A percentile compares a stretch with the other conserved stretches of the same genome.
Evolutionary conservation across 805 yeast genomes (phyloP).

Genomic region (Torulaspora delbrueckii): DNA sequence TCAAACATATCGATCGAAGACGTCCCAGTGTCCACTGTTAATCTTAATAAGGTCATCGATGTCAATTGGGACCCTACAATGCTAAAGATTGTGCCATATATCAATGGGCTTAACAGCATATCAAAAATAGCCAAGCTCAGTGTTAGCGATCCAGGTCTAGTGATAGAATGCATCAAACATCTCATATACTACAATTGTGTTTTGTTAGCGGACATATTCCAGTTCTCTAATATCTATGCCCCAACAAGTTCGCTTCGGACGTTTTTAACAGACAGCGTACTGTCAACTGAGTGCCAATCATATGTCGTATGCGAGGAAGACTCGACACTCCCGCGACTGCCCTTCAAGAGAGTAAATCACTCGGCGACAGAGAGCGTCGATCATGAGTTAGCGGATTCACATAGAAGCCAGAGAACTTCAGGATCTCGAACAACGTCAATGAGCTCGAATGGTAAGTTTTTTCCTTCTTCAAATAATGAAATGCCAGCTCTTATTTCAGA

Average conservation of each 20-base stretch:
- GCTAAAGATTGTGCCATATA: conserved; percentile 78
- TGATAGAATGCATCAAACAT: conserved; percentile 86
- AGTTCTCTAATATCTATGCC: conserved; percentile 82
- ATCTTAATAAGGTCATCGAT: conserved; percentile 66
- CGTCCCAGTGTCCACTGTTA: conserved; percentile 89
- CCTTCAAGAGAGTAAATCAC: conserved; percentile 26
- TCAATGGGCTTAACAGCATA: conserved; percentile 84
- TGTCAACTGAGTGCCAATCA: conserved; percentile 81
- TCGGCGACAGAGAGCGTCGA: conserved; percentile 3
- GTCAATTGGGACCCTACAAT: conserved; percentile 97
- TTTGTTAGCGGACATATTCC: conserved; percentile 78
- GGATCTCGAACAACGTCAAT: conserved; percentile 28
- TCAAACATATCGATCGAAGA: conserved; percentile 71
- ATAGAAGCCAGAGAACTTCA: conserved; percentile 10
- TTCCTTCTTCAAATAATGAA: background rate
- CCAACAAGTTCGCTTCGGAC: conserved; percentile 72
- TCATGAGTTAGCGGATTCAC: conserved; percentile 11
- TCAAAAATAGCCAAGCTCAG: conserved; percentile 71
- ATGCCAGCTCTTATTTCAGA: conserved; percentile 4
- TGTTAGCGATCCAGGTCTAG: conserved; percentile 70
- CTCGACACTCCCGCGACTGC: conserved; percentile 32
- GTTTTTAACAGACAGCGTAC: conserved; percentile 56
- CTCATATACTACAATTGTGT: conserved; percentile 85
- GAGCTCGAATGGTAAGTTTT: conserved; percentile 17
- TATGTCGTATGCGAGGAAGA: conserved; percentile 53